Evolutionary conservation across 2,329 filamentous ascomycete species (phyloP), one percentile per base, ranked within the genome.

Genomic region (Fusarium kyushuense): DNA sequence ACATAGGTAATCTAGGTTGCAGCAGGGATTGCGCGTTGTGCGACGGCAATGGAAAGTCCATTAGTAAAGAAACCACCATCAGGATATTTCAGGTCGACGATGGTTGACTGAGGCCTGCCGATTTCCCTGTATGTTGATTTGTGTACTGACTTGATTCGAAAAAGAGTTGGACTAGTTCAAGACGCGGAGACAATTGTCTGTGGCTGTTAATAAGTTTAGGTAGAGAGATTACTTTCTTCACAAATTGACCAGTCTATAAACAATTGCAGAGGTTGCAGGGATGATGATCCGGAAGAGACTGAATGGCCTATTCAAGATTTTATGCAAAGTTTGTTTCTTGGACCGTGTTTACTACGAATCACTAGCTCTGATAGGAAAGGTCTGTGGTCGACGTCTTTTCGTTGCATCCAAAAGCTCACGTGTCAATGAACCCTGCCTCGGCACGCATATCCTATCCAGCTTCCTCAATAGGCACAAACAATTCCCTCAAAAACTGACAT

Each of bases 401-500:
- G 38, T 33, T 10, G 16, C 58, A 64, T 35, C 38, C 33, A 38
- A n/a, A 51, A 13, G 21, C 60, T 64, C 61, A 64, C 61, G 30
- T 64, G 61, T 53, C 8, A 47, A 49, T 11, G 33, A 29, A 43
- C 33, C 55, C 19, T 58, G 58, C 61, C 61, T 64, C 61, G 61
- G 61, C 60, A 59, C 32, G 47, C n/a, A 51, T 29, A 25, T 30
- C 30, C 53, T 46, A 38, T 46, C 30, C 53, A 64, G 27, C 61
- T 64, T 64, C 59, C 59, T 59, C 35, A 64, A 58, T 47, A 9
- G 46, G 60, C 19, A 64, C 36, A 59, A 54, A 42, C 27, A 53
- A 64, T 51, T 64, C 49, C 43, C 63, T 38, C 59, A 65, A 46
- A 51, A 32, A 17, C 25, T 27, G 46, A 63, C 25, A 64, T 53